Evolutionary conservation across 2,329 filamentous ascomycete genomes (phyloP), one percentile per base, ranked within the genome.

Genomic region (Pseudogymnoascus sp.): DNA sequence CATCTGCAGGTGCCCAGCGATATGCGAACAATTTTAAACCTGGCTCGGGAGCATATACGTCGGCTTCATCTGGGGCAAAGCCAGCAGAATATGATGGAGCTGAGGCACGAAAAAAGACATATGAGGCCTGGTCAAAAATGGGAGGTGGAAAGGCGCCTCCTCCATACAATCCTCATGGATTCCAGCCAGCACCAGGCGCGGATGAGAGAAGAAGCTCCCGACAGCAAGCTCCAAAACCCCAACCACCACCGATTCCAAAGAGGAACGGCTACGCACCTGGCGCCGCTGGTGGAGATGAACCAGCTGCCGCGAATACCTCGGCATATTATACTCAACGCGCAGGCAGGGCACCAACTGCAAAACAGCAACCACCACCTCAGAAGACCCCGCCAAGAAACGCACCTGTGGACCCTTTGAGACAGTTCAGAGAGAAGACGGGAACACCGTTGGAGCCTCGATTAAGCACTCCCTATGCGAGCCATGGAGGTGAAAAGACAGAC

Each of bases 401-500:
- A 44, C 35, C 63, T 9, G 62, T 69, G 21, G 80, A 85, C 65
- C 80, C 80, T 1, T 69, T 83, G 44, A 78, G 76, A 21, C 75
- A 78, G 61, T 82, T 83, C 64, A 76, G 77, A 68, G 77, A 80
- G 4, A 61, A 69, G 38, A 44, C 61, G 13, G 59, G 64, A 11
- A 35, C 65, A 6, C 73, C 72, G 0, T 76, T 75, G 47, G 81
- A 85, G 65, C 71, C 73, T n/a, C 78, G 83, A n/a, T 78, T 83
- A 63, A 83, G 82, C 67, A 83, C 81, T 5, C 83, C 84, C 0
- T 87, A 87, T 69, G 77, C 79, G 44, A 79, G 77, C 1, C 78
- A 81, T 33, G 78, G 82, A 11, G 83, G 84, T 35, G 85, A 87
- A 71, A 86, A 82, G 73, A 81, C 82, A 4, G 80, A 84, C 53